Percentiles rank a stretch among this genome's conserved stretches.
These are phyloP conservation scores for Daedaleopsis sinensis DNA, from an alignment of 768 basidiomycete species.

Conservation along the genomic window DNA sequence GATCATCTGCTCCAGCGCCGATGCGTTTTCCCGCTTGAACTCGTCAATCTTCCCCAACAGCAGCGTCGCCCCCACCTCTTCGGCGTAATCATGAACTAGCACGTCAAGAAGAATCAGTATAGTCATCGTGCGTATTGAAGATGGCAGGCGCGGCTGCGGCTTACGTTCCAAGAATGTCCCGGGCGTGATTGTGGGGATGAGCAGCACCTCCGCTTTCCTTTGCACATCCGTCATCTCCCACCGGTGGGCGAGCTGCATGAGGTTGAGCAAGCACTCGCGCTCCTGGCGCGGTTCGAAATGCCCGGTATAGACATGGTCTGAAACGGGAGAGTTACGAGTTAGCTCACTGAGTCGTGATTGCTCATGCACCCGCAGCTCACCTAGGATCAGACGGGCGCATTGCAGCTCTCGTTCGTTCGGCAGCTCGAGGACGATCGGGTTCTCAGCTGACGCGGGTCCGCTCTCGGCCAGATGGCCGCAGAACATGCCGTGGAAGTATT, in stretches of 20 bases:
- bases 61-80: conserved; percentile 21
- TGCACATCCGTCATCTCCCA: conserved; percentile 23
- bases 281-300: conserved; percentile 13
- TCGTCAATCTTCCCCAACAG: conserved; percentile 29
- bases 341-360: no score
- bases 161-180: conserved; percentile 33
- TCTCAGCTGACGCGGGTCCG: conserved; percentile 3
- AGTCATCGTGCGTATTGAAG: no score
- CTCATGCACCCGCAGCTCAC: conserved; percentile 30
- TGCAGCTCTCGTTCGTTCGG: conserved; percentile 9
- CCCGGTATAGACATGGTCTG: conserved; percentile 40
- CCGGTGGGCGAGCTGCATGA: conserved; percentile 25
- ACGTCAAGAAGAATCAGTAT: neutral
- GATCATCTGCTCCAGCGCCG: neutral
- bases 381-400: conserved; percentile 25
- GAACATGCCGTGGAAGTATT: conserved; percentile 38
- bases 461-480: conserved; percentile 30
- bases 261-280: conserved; percentile 28
- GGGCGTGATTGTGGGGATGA: conserved; percentile 31
- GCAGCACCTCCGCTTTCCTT: conserved; percentile 32
- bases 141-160: conserved; percentile 9
- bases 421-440: conserved; percentile 24
- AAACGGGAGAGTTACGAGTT: no score
- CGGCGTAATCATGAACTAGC: conserved; percentile 31
- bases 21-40: conserved; percentile 32